These are phyloP conservation scores for Aspergillus sclerotioniger DNA, from an alignment of 495 filamentous ascomycete species.

Conservation along the genomic window DNA sequence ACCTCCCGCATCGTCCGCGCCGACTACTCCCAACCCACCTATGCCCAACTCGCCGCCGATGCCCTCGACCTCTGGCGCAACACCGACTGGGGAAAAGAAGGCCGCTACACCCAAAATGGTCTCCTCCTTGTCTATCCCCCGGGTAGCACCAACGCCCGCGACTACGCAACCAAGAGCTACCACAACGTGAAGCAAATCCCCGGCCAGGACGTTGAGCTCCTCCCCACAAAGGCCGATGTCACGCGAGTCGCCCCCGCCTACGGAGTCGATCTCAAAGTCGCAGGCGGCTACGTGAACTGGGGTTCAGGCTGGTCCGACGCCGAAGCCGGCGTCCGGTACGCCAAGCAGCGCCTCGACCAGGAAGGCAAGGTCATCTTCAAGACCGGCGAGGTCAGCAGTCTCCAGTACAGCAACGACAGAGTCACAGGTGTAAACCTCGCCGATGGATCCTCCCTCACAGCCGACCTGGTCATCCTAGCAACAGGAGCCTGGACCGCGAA, in stretches of 20 bases:
- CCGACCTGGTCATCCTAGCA: slow-evolving; percentile 75
- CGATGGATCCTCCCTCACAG: slow-evolving; percentile 53
- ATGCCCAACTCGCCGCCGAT: slow-evolving; percentile 63
- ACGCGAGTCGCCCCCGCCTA: slow-evolving; percentile 42
- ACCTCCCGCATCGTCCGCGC: slow-evolving; percentile 75
- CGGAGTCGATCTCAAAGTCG: slow-evolving; percentile 46
- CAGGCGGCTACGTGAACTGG: slow-evolving; percentile 79
- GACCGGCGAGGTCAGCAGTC: slow-evolving; percentile 56
- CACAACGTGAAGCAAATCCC: slow-evolving; percentile 54
- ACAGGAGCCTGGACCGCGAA: slow-evolving; percentile 81
- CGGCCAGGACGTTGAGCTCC: slow-evolving; percentile 49
- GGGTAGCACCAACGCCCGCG: slow-evolving; percentile 46
- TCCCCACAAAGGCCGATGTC: slow-evolving; percentile 44
- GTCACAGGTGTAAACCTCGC: slow-evolving; percentile 55
- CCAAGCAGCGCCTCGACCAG: slow-evolving; percentile 60
- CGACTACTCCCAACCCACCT: slow-evolving; percentile 74
- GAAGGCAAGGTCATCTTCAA: slow-evolving; percentile 62
- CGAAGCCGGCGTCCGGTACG: slow-evolving; percentile 64
- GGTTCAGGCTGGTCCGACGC: slow-evolving; percentile 84
- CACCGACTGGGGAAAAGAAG: slow-evolving; percentile 58
- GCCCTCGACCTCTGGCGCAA: slow-evolving; percentile 73
- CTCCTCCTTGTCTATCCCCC: slow-evolving; percentile 64
- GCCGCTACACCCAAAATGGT: slow-evolving; percentile 74
- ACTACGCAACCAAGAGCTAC: slow-evolving; percentile 66
- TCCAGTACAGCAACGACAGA: slow-evolving; percentile 31